Evolutionary conservation across 192 early-diverging fungal species (phyloP).

Genomic region (Backusella westeae): DNA sequence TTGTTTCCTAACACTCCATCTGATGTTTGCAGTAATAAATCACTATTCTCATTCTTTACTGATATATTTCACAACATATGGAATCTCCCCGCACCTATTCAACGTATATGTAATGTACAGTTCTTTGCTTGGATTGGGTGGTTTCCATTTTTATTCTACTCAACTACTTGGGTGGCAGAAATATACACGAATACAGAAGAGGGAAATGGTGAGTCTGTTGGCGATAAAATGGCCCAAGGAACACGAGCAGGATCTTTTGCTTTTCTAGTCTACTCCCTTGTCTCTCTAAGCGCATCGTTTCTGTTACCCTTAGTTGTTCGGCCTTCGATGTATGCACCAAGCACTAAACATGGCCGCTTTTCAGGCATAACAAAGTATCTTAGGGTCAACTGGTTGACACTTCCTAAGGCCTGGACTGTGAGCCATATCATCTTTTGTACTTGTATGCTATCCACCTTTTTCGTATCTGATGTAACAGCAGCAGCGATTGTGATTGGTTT

Average conservation of each 20-base stretch:
- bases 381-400: conserved; percentile 20
- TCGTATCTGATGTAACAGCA: conserved; percentile 45
- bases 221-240: conserved; percentile 37
- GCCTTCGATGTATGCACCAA: conserved; percentile 3
- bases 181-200: conserved; percentile 35
- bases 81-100: conserved; percentile 68
- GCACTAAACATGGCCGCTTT: neutral
- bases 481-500: conserved; percentile 70
- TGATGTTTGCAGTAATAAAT: neutral
- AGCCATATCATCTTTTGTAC: conserved; percentile 67
- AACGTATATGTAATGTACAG: conserved; percentile 85
- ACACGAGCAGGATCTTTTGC: conserved; percentile 86
- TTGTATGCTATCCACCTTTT: conserved; percentile 68
- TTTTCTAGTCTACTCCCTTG: conserved; percentile 78
- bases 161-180: conserved; percentile 57
- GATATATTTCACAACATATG: conserved; percentile 47
- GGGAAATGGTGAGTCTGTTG: conserved; percentile 5
- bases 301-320: conserved; percentile 43
- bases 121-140: conserved; percentile 97
- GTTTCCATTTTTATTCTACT: conserved; percentile 96
- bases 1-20: neutral
- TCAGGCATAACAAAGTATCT: conserved; percentile 3
- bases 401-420: conserved; percentile 64
- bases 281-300: conserved; percentile 61
- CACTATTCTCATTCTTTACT: conserved; percentile 12